Conservation (phyloP, 2,329 filamentous ascomycete genomes). For the Trichoderma sp. region DNA sequence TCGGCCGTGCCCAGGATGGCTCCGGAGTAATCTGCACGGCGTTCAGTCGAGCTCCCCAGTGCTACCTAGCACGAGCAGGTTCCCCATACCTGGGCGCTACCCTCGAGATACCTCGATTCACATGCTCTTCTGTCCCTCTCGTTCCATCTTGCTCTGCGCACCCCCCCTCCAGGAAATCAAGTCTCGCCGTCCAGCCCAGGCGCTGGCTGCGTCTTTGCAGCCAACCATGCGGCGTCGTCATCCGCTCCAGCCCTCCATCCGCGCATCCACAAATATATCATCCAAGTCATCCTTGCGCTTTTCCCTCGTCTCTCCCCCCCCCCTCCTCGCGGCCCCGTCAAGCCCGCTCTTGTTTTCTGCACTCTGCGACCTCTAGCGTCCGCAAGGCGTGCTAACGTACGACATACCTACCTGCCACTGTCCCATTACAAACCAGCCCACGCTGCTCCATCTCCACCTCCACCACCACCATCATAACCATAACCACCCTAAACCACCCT, state of each 20-base stretch:
- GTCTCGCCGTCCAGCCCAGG: constrained; percentile 5
- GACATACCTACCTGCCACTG: constrained; percentile 29
- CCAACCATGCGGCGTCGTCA: constrained; percentile 44
- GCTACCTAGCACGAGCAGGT: neutral
- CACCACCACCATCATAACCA: constrained; percentile 31
- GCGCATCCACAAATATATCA: constrained; percentile 34
- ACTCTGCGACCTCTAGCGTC: constrained; percentile 27
- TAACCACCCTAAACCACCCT: constrained; percentile 29
- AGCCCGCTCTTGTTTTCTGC: constrained; percentile 17
- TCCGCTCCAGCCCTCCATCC: constrained; percentile 37
- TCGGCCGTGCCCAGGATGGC: neutral
- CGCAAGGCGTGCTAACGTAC: constrained; percentile 28
- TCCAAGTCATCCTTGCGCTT: constrained; percentile 5
- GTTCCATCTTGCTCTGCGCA: neutral
- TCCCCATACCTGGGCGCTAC: constrained; percentile 3
- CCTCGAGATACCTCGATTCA: neutral
- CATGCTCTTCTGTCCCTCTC: neutral
- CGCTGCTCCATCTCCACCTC: constrained; percentile 33
- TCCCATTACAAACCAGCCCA: constrained; percentile 30
- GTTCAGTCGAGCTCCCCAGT: neutral
- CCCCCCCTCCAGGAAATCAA: neutral
- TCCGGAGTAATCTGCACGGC: neutral
- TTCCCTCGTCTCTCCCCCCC: constrained; percentile 14
- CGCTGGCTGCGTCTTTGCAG: constrained; percentile 39
- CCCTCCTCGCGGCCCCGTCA: constrained; percentile 20